A percentile compares a stretch with the other conserved stretches of the same genome.
Conservation (phyloP, 2,329 filamentous ascomycete genomes). For the Diaporthe longicolla region DNA sequence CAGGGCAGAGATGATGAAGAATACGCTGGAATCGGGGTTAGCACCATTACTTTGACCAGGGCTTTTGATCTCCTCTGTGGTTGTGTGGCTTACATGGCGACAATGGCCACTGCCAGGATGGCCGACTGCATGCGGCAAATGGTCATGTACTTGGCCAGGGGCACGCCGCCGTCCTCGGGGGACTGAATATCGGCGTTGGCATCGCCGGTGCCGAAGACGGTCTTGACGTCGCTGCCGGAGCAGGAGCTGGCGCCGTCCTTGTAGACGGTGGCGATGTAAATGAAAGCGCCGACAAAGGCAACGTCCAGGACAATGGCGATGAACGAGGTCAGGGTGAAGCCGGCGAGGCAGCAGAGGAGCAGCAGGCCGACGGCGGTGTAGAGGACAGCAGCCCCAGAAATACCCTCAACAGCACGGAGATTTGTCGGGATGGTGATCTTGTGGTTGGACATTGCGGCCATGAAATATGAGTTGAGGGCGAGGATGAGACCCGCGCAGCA, state of each 20-base stretch:
- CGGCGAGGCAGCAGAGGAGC: conserved; percentile 84
- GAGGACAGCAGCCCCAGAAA: conserved; percentile 80
- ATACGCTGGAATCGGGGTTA: conserved; percentile 50
- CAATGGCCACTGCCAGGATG: conserved; percentile 82
- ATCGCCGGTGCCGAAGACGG: conserved; percentile 77
- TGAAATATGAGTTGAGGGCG: conserved; percentile 87
- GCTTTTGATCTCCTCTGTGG: no score
- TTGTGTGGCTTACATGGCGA: conserved; percentile 73
- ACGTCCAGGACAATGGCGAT: conserved; percentile 83
- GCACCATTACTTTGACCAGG: background rate
- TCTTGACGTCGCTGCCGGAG: conserved; percentile 68
- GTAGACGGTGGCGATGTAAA: conserved; percentile 85
- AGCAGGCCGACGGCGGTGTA: conserved; percentile 82
- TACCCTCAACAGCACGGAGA: conserved; percentile 81
- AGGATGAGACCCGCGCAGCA: conserved; percentile 80
- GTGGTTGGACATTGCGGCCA: conserved; percentile 79
- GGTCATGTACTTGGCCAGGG: conserved; percentile 61
- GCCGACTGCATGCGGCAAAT: conserved; percentile 85
- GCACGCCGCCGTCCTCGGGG: conserved; percentile 64
- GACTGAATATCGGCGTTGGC: conserved; percentile 63
- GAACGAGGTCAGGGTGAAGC: conserved; percentile 79
- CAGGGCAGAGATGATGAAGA: conserved; percentile 48
- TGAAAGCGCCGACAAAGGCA: conserved; percentile 81
- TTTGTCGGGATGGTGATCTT: conserved; percentile 73
- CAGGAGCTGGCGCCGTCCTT: conserved; percentile 78